Percentiles rank a stretch among this genome's conserved stretches.
Conservation (phyloP, 2,329 filamentous ascomycete genomes). For the Piedraia hortae region DNA sequence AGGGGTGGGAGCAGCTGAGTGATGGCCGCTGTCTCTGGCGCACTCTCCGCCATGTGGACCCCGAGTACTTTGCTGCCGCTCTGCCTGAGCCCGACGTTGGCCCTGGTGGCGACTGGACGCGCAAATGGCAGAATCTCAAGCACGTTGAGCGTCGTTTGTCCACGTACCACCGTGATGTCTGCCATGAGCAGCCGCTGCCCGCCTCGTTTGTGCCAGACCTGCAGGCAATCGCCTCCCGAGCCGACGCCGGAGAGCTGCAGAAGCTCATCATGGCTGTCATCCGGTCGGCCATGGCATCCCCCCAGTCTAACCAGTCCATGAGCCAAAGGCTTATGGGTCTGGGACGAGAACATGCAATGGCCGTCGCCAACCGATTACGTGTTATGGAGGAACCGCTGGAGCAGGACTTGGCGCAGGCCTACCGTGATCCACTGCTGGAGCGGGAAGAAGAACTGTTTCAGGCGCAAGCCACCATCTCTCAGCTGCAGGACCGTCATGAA, state of each 20-base stretch:
- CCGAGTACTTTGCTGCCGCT: slow-evolving; percentile 20
- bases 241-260: slow-evolving; percentile 12
- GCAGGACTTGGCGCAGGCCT: slow-evolving; percentile 8
- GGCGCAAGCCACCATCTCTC: slow-evolving; percentile 19
- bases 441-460: slow-evolving; percentile 23
- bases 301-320: slow-evolving; percentile 22
- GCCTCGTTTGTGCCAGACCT: slow-evolving; percentile 17
- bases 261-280: slow-evolving; percentile 22
- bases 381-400: slow-evolving; percentile 10
- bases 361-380: slow-evolving; percentile 10
- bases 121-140: slow-evolving; percentile 26
- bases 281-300: slow-evolving; percentile 20
- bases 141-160: slow-evolving; percentile 22
- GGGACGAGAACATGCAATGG: slow-evolving; percentile 11
- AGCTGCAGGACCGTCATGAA: slow-evolving; percentile 15
- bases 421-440: slow-evolving; percentile 20
- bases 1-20: slow-evolving; percentile 17
- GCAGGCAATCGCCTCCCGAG: slow-evolving; percentile 21
- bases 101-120: slow-evolving; percentile 22
- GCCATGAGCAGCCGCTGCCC: slow-evolving; percentile 13
- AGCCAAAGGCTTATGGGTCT: slow-evolving; percentile 10
- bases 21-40: slow-evolving; percentile 22
- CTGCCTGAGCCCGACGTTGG: slow-evolving; percentile 20
- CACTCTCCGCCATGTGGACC: slow-evolving; percentile 20
- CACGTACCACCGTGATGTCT: slow-evolving; percentile 21